Conservation (phyloP, 2,329 filamentous ascomycete genomes). For the Botrytis cinerea region DNA sequence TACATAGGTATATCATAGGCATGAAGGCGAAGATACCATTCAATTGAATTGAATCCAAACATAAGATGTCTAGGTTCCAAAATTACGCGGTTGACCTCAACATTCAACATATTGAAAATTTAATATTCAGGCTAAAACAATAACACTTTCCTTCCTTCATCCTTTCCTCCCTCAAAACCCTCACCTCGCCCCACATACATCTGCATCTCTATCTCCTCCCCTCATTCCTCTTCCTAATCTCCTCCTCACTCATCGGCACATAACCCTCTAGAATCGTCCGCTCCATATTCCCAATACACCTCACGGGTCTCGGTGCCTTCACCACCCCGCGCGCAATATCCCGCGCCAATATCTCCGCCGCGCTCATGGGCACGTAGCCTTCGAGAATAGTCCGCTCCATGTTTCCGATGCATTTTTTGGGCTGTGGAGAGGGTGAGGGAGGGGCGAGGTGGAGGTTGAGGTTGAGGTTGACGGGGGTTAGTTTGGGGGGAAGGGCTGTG, state of each 20-base stretch:
- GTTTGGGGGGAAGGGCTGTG: background rate
- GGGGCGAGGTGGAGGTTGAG: background rate
- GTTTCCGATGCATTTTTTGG: background rate
- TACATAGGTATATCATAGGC: slow-evolving; percentile 1
- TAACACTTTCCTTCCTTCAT: background rate
- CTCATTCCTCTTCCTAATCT: background rate
- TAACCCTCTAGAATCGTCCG: slow-evolving; percentile 16
- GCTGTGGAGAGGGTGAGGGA: too few species aligned
- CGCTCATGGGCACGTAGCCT: background rate
- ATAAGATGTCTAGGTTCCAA: background rate
- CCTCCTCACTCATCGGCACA: background rate
- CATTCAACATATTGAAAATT: background rate
- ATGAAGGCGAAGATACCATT: background rate
- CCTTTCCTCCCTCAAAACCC: background rate
- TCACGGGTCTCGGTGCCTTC: background rate
- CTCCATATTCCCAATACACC: slow-evolving; percentile 24
- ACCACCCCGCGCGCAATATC: background rate
- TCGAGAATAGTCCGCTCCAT: slow-evolving; percentile 6
- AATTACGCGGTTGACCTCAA: background rate
- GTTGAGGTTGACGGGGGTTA: background rate
- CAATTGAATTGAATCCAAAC: background rate
- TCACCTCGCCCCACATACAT: background rate
- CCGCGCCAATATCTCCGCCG: background rate
- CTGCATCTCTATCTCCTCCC: background rate
- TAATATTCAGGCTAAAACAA: slow-evolving; percentile 9